Base-by-base conservation (phyloP, 176 grass and related monocot genomes). In the Bonia amplexicaulis region DNA sequence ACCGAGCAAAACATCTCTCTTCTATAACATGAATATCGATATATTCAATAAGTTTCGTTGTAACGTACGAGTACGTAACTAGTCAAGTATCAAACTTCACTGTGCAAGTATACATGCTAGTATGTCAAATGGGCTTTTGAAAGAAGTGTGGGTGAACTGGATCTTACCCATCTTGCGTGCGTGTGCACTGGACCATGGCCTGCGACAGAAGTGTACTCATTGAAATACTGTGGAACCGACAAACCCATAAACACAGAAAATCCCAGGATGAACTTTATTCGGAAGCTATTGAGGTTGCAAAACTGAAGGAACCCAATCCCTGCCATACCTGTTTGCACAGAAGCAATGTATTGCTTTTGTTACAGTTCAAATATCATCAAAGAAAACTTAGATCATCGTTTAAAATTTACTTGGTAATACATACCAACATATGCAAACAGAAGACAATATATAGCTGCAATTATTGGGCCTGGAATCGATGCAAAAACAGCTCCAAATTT, bases 181-280 rank as follows among this genome's bases (percentile, higher is more conserved):
- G 93, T 98, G 87, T 95, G 93, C n/a, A 90, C 95, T 0, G 95
- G 95, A 15, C 95, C 95, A 73, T 90, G 90, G 52, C 91, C 80
- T 31, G 93, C 93, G 5, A 98, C 93, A 6, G 89, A 87, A 11
- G 91, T 95, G 60, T 93, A 98, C 77, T 98, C 93, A 27, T 98
- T 98, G 89, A 95, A 98, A 88, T 98, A 95, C 60, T 98, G 93
- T 72, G 95, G 95, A 69, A 98, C 85, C 0, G 95, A 98, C 55
- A 98, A 85, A 16, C 95, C 95, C 88, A 98, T 91, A 69, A 98
- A 98, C 80, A 98, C 74, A 11, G 93, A 98, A 82, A 98, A 92
- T 44, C 95, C 95, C 35, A 95, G 12, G 70, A 98, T 98, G 74
- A 98, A 98, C 67, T 93, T 95, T 46, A 85, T 92, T 76, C 91